Evolutionary conservation across 2,329 filamentous ascomycete species (phyloP).

Genomic region (Aschersonia sp.): DNA sequence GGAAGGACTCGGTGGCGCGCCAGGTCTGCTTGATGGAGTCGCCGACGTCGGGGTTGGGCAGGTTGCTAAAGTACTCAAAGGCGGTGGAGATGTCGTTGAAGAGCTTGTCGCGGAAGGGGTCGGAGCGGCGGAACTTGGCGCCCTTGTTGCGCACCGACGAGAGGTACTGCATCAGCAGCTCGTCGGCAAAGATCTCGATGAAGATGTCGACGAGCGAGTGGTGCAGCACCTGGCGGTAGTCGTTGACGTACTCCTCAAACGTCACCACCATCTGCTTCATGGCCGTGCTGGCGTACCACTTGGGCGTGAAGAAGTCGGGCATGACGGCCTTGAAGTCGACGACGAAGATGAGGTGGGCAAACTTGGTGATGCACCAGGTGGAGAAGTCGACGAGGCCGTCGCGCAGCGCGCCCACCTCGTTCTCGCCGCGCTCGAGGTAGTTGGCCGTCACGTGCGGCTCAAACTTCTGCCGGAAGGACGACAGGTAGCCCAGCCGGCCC

Average conservation of each 20-base stretch:
- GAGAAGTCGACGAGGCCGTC: slow-evolving; percentile 92
- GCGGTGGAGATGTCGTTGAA: slow-evolving; percentile 83
- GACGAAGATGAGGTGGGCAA: slow-evolving; percentile 74
- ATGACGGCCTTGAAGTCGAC: slow-evolving; percentile 80
- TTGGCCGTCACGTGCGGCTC: slow-evolving; percentile 65
- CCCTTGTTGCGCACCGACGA: slow-evolving; percentile 75
- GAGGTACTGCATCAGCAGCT: slow-evolving; percentile 77
- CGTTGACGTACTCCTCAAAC: slow-evolving; percentile 84
- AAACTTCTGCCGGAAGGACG: slow-evolving; percentile 73
- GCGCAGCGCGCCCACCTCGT: slow-evolving; percentile 60
- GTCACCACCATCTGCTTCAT: slow-evolving; percentile 93
- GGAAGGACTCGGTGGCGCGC: slow-evolving; percentile 76
- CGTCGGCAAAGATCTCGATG: slow-evolving; percentile 83
- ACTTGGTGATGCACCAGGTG: slow-evolving; percentile 81
- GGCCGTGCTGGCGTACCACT: slow-evolving; percentile 74
- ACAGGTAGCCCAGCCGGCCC: slow-evolving; percentile 65
- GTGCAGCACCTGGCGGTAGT: slow-evolving; percentile 76
- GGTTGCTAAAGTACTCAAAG: slow-evolving; percentile 72
- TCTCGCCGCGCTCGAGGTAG: slow-evolving; percentile 61
- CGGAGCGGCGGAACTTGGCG: slow-evolving; percentile 72
- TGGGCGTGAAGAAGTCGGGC: slow-evolving; percentile 76
- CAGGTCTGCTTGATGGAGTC: slow-evolving; percentile 76
- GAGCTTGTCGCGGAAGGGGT: slow-evolving; percentile 86
- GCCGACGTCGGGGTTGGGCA: slow-evolving; percentile 55
- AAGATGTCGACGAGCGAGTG: slow-evolving; percentile 82